Percentiles rank a stretch among this genome's conserved stretches.
phyloP scores from a whole-genome alignment of 2,329 filamentous ascomycete species.

The Alternaria gaisen region DNA sequence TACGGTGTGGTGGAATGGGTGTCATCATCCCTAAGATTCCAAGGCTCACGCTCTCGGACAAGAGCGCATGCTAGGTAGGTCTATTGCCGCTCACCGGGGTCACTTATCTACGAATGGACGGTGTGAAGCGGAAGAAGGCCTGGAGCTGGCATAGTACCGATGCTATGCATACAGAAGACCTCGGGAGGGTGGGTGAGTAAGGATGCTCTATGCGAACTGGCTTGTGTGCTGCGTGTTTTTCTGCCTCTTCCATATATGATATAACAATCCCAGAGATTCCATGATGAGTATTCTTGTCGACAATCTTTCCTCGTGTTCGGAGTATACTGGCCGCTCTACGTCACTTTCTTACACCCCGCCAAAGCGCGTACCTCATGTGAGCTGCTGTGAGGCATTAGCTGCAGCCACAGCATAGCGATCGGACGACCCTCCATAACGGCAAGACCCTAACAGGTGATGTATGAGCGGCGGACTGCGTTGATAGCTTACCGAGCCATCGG shows the following conservation, averaged over 20 bases:
- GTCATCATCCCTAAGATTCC: conserved; percentile 6
- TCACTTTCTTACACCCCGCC: background rate
- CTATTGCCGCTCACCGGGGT: conserved; percentile 4
- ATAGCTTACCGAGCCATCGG: conserved; percentile 18
- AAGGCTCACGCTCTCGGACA: conserved; percentile 6
- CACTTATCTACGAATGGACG: conserved; percentile 1
- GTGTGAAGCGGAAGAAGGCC: background rate
- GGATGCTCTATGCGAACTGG: conserved; percentile 13
- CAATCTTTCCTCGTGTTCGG: background rate
- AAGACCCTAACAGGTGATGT: conserved; percentile 4
- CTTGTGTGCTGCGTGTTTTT: background rate
- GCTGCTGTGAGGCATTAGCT: background rate
- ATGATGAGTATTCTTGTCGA: background rate
- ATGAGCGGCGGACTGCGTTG: conserved; percentile 7
- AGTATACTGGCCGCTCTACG: background rate
- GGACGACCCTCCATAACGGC: background rate
- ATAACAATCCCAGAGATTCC: background rate
- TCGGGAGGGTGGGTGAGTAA: conserved; percentile 1
- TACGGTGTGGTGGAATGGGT: background rate
- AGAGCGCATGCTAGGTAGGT: conserved; percentile 15
- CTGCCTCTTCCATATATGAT: background rate
- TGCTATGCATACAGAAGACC: background rate
- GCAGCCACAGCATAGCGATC: conserved; percentile 13
- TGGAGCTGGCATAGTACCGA: conserved; percentile 13
- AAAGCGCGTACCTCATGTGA: background rate